A percentile compares a stretch with the other conserved stretches of the same genome.
Conservation (phyloP, 805 yeast genomes). For the Spathaspora sp. region DNA sequence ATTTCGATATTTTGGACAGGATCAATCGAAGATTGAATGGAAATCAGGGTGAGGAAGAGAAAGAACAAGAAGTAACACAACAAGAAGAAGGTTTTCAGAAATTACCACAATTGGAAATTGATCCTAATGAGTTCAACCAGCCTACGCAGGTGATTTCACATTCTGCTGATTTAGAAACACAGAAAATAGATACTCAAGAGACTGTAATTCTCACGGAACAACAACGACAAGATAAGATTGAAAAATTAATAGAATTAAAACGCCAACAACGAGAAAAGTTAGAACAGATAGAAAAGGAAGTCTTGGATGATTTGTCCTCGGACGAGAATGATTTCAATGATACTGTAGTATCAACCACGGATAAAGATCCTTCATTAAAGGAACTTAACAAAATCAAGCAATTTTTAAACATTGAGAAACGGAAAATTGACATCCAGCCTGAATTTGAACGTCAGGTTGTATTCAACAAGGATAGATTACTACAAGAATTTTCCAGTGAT, state of each 20-base stretch:
- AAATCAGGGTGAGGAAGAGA: conserved; percentile 3
- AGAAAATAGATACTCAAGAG: conserved; percentile 4
- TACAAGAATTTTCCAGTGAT: conserved; percentile 31
- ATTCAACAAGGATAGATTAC: conserved; percentile 28
- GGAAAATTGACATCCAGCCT: conserved; percentile 27
- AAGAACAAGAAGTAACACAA: conserved; percentile 3
- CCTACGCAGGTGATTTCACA: conserved; percentile 2
- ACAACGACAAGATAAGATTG: conserved; percentile 11
- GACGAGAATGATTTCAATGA: conserved; percentile 35
- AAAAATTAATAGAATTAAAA: conserved; percentile 16
- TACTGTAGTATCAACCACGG: conserved; percentile 14
- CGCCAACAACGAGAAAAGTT: conserved; percentile 14
- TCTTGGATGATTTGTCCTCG: conserved; percentile 31
- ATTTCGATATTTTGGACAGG: conserved; percentile 18
- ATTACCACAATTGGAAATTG: conserved; percentile 32
- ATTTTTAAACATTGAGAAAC: conserved; percentile 31
- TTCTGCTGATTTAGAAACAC: not conserved
- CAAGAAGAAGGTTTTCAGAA: conserved; percentile 11
- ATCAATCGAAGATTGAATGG: conserved; percentile 24
- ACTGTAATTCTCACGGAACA: not conserved
- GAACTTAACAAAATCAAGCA: conserved; percentile 29
- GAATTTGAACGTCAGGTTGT: conserved; percentile 19
- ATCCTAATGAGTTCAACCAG: conserved; percentile 10
- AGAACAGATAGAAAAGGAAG: conserved; percentile 26
- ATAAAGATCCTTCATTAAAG: conserved; percentile 15